These are phyloP conservation scores for Mimosa bimucronata DNA, from an alignment of 306 rosid genomes.

Conservation along the genomic window DNA sequence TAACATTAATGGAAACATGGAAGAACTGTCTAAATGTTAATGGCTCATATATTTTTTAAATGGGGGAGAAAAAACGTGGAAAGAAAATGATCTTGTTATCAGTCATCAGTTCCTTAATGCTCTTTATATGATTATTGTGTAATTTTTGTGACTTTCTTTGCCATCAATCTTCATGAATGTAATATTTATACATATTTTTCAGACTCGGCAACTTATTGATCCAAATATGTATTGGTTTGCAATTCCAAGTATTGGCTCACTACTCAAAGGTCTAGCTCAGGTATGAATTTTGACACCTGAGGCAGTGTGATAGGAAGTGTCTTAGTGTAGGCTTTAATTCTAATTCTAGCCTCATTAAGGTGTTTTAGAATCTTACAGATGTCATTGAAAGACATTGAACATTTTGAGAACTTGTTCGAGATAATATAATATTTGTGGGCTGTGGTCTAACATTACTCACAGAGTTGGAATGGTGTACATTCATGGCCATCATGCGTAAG, in stretches of 20 bases:
- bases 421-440: background rate
- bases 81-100: slow-evolving; percentile 22
- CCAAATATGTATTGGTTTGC: slow-evolving; percentile 81
- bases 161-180: slow-evolving; percentile 25
- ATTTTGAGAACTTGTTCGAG: background rate
- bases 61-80: background rate
- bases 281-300: slow-evolving; percentile 46
- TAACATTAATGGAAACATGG: slow-evolving; percentile 32
- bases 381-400: background rate
- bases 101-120: background rate
- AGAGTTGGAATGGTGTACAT: slow-evolving; percentile 17
- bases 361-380: background rate
- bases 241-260: slow-evolving; percentile 86
- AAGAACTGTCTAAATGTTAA: background rate
- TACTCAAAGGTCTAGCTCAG: slow-evolving; percentile 86
- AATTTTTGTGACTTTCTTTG: slow-evolving; percentile 18
- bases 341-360: background rate
- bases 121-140: slow-evolving; percentile 7
- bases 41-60: slow-evolving; percentile 14
- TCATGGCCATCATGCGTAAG: background rate
- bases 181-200: slow-evolving; percentile 41
- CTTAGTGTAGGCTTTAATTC: background rate
- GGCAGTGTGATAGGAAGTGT: background rate
- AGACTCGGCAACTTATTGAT: slow-evolving; percentile 92
- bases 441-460: background rate